phyloP scores from a whole-genome alignment of 2,329 filamentous ascomycete genomes.

The Gliomastix tumulicola region DNA sequence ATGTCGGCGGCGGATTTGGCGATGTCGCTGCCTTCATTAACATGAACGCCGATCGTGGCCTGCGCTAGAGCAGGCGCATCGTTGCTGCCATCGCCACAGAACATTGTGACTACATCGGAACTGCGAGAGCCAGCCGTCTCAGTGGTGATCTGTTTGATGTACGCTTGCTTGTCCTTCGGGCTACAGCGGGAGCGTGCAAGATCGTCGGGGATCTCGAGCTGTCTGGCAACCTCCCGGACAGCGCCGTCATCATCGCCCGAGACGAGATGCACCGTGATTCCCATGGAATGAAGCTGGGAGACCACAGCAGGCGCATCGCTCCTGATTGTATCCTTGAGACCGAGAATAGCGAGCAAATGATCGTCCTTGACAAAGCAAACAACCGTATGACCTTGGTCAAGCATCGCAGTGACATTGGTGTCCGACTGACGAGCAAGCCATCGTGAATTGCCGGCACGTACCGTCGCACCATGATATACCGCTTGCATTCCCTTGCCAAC shows the following conservation, averaged over 20 bases:
- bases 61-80: constrained; percentile 55
- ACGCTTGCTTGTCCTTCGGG: constrained; percentile 37
- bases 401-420: constrained; percentile 21
- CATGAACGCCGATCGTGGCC: constrained; percentile 53
- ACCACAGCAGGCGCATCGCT: constrained; percentile 29
- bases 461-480: constrained; percentile 8
- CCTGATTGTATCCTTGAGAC: constrained; percentile 38
- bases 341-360: constrained; percentile 29
- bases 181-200: constrained; percentile 33
- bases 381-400: constrained; percentile 28
- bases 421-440: constrained; percentile 30
- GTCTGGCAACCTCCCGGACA: constrained; percentile 29
- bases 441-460: constrained; percentile 41
- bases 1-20: constrained; percentile 49
- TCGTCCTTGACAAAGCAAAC: constrained; percentile 38
- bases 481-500: constrained; percentile 40
- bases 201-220: constrained; percentile 27
- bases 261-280: constrained; percentile 38
- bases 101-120: constrained; percentile 28
- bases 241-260: constrained; percentile 47
- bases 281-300: constrained; percentile 22
- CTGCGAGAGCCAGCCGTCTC: constrained; percentile 4
- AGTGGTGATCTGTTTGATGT: constrained; percentile 27
- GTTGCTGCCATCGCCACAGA: constrained; percentile 59
- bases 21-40: constrained; percentile 43